Base-by-base conservation (phyloP, 371 early-diverging fungal species). In the Basidiobolus meristosporus region DNA sequence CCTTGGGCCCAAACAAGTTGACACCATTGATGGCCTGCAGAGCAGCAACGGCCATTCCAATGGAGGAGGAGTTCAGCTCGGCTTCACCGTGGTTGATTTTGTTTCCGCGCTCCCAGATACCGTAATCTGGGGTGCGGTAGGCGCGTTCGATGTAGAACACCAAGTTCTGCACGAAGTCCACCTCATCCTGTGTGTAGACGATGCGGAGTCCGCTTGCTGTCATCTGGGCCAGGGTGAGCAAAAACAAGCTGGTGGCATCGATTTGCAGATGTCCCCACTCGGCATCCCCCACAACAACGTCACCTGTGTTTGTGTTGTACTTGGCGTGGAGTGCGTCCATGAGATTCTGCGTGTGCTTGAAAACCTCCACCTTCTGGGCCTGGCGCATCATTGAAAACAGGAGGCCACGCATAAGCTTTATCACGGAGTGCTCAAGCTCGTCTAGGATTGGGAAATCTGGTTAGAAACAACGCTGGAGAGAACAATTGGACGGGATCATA, bases 351-450 rank as follows among this genome's bases (percentile, higher is more conserved):
- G 80, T 76, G 48, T 77, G 65, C 56, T 85, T 83, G 58, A 83
- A 85, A 36, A 60, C 52, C 47, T 83, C 88, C 0, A 85, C 80
- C 50, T 90, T 90, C 36, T 54, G 52, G 3, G 84, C 69, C 52
- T 90, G 90, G 7, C 82, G 70, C 84, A 86, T 85, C 84, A 87
- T 86, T n/a, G 73, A 50, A 46, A 71, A 77, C n/a, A 90, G 59
- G 20, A 90, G 48, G 11, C 86, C 90, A 4, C 82, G 62, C 82
- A 81, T 81, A 43, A 79, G 53, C 54, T 90, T 90, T 47, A 83
- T 62, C 29, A 82, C 82, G 4, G 83, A 64, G 51, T 85, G 79
- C 47, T 88, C 82, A 17, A 88, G 66, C 41, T 88, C 84, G 50
- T 80, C 83, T 82, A 41, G 19, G n/a, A n/a, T n/a, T n/a, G n/a